These are phyloP conservation scores for Coemansia aciculifera DNA, from an alignment of 192 early-diverging fungal species.

Conservation along the genomic window DNA sequence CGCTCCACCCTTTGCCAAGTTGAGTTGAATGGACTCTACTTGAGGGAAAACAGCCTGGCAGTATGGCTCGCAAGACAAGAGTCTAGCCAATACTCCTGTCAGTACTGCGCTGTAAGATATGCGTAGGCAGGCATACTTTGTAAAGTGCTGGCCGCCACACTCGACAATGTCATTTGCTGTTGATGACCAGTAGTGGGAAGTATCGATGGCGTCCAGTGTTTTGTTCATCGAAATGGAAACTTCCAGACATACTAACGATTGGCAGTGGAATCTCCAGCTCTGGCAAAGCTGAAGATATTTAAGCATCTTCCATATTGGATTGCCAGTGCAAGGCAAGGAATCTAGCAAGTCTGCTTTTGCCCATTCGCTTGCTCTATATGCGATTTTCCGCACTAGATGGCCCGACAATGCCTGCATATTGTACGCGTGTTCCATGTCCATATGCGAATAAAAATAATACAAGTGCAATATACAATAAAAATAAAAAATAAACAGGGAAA, in stretches of 20 bases:
- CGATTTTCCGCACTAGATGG: constrained; percentile 20
- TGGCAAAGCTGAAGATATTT: constrained; percentile 23
- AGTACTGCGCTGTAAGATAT: constrained; percentile 14
- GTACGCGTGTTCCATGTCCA: not conserved
- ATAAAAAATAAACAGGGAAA: not conserved
- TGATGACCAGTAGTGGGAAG: constrained; percentile 16
- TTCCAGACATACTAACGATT: constrained; percentile 23
- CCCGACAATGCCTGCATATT: constrained; percentile 18
- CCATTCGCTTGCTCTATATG: constrained; percentile 19
- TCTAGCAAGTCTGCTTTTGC: not conserved
- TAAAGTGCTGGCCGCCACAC: constrained; percentile 7
- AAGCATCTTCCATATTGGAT: constrained; percentile 29
- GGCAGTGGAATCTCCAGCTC: constrained; percentile 24
- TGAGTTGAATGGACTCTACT: constrained; percentile 6
- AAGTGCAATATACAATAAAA: not conserved
- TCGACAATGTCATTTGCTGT: not conserved
- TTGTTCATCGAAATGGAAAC: constrained; percentile 9
- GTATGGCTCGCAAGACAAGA: not conserved
- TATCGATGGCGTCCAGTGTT: constrained; percentile 6
- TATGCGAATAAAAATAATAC: not conserved
- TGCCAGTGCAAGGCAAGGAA: constrained; percentile 9
- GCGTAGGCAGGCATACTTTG: constrained; percentile 15
- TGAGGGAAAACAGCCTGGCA: not conserved
- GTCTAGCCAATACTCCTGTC: not conserved
- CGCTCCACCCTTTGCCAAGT: constrained; percentile 7